Evolutionary conservation across 306 rosid genomes (phyloP), one percentile per base, ranked within the genome.

Genomic region (Lablab purpureus): DNA sequence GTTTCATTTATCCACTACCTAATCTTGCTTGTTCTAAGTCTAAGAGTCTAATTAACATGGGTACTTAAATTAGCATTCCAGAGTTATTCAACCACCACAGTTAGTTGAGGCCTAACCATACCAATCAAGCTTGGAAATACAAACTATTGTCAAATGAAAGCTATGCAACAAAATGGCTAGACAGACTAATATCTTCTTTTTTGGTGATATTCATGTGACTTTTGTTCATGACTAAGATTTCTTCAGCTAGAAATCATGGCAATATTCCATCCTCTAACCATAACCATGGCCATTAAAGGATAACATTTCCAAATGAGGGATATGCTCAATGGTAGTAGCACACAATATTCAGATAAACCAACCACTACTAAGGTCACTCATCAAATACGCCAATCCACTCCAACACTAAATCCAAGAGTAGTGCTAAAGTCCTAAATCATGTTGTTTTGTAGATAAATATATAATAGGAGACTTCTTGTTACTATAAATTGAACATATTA

Each of bases 271-370:
- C 82, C n/a, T 88, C 74, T 46, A 79, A 72, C 18, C 88, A 80
- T 72, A 76, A 77, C 37, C 83, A 41, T 78, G 84, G 43, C 66
- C 81, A 85, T 52, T 84, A 78, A 74, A 89, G 22, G 69, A 70
- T 86, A 79, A 84, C 89, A 52, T 92, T 92, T 80, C 54, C 84
- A 25, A 25, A 92, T 90, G 88, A 67, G 75, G 36, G 80, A 90
- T 64, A 83, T 92, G 58, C 86, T 92, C 76, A 84, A 92, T 62
- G 49, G 30, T 40, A 67, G 28, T 32, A 67, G 23, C 1, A 11
- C 36, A 1, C 13, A 14, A 10, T 37, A 56, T 72, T 64, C 71
- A 55, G 56, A 82, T 37, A 83, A 80, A 67, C 85, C 87, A 10
- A 50, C 87, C 50, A 68, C 82, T 41, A 21, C 88, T 30, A 81